Conservation (phyloP, 768 basidiomycete genomes). For the Russula earlei region DNA sequence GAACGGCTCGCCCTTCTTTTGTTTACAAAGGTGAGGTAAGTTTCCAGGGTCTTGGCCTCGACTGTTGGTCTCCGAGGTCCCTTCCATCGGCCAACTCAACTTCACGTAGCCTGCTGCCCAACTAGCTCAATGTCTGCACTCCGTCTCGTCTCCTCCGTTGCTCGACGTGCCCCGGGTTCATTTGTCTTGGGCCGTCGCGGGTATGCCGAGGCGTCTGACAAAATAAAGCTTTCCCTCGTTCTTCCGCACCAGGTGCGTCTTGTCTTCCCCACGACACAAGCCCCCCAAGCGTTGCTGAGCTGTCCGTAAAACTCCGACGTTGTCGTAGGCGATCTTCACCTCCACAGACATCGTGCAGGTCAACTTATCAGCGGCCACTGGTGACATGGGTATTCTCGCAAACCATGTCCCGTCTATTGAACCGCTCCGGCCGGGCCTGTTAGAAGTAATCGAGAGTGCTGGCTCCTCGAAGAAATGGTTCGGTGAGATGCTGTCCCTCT, state of each 20-base stretch:
- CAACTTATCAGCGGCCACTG: constrained; percentile 86
- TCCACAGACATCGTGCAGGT: constrained; percentile 92
- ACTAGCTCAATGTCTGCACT: constrained; percentile 63
- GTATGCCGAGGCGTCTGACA: constrained; percentile 87
- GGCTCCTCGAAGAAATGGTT: constrained; percentile 91
- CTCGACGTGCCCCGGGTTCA: constrained; percentile 46
- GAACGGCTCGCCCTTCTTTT: no score
- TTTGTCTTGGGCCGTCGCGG: constrained; percentile 58
- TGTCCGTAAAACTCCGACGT: constrained; percentile 2
- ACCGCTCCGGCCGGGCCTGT: constrained; percentile 84
- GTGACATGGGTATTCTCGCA: constrained; percentile 98
- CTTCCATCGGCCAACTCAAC: neutral
- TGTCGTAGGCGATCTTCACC: constrained; percentile 72
- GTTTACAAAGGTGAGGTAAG: neutral
- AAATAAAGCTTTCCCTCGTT: constrained; percentile 86
- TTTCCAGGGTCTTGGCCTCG: neutral
- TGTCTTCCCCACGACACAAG: neutral
- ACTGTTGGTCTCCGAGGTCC: neutral
- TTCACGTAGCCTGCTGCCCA: neutral
- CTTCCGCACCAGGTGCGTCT: constrained; percentile 84
- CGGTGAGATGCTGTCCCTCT: constrained; percentile 44
- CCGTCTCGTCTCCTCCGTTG: constrained; percentile 56
- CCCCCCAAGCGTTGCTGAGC: neutral
- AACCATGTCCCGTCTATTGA: constrained; percentile 99
- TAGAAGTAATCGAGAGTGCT: constrained; percentile 85